Evolutionary conservation across 148 eudicot species (phyloP).

Genomic region (Heliamphora exappendiculata): DNA sequence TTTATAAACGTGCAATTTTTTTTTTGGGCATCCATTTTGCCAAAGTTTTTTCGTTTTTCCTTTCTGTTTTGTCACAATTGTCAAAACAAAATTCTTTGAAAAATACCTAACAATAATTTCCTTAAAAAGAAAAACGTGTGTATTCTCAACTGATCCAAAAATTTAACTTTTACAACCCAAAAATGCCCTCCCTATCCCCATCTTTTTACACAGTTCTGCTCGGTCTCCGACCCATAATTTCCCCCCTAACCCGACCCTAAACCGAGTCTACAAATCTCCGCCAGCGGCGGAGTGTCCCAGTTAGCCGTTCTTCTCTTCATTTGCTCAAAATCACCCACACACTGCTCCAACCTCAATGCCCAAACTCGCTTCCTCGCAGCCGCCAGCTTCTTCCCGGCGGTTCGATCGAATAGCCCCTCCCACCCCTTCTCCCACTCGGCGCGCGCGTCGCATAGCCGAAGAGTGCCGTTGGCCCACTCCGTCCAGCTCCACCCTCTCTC

Average conservation of each 20-base stretch:
- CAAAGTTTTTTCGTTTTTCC: no score
- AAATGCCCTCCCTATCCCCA: no score
- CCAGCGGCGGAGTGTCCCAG: constrained; percentile 57
- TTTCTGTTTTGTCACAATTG: no score
- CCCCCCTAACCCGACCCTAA: constrained; percentile 15
- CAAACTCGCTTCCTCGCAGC: constrained; percentile 34
- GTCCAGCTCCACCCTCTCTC: constrained; percentile 75
- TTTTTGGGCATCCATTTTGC: no score
- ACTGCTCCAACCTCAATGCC: constrained; percentile 38
- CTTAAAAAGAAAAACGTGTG: no score
- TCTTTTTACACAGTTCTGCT: neutral
- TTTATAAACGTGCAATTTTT: no score
- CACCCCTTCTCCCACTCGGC: constrained; percentile 71
- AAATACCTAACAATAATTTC: no score
- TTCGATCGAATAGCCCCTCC: constrained; percentile 53
- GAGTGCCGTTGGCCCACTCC: constrained; percentile 38
- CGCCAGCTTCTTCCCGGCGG: constrained; percentile 39
- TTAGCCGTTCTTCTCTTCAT: constrained; percentile 34
- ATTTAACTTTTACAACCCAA: no score
- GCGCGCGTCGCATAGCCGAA: constrained; percentile 67
- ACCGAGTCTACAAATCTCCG: constrained; percentile 61
- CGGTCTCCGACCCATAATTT: neutral
- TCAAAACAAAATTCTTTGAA: no score
- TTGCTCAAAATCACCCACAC: constrained; percentile 54
- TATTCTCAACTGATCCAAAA: no score